Evolutionary conservation across 2,329 filamentous ascomycete species (phyloP).

Genomic region (Fusarium sp.): DNA sequence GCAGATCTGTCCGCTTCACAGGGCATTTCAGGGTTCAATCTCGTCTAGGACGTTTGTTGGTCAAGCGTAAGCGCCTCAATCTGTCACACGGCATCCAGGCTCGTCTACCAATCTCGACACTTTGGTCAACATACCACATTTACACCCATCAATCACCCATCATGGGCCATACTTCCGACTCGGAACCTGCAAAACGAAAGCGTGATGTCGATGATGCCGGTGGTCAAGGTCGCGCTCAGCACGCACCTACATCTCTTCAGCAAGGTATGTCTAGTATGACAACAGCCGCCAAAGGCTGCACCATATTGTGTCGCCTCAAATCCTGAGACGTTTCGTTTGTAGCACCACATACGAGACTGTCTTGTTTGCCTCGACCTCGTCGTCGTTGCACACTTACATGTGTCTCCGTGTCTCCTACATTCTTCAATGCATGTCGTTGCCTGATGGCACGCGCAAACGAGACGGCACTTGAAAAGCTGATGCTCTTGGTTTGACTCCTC

Average conservation of each 20-base stretch:
- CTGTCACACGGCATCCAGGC: not conserved
- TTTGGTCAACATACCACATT: constrained; percentile 11
- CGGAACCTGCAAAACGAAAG: constrained; percentile 60
- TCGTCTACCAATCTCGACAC: not conserved
- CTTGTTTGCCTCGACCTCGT: constrained; percentile 1
- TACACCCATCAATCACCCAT: constrained; percentile 12
- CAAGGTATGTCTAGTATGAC: constrained; percentile 54
- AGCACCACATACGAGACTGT: constrained; percentile 19
- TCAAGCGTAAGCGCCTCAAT: constrained; percentile 11
- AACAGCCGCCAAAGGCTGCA: constrained; percentile 27
- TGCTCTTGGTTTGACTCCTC: constrained; percentile 15
- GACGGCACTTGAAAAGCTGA: constrained; percentile 9
- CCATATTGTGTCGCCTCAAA: constrained; percentile 31
- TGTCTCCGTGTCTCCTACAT: constrained; percentile 13
- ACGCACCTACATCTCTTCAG: constrained; percentile 52
- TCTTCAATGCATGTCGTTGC: constrained; percentile 13
- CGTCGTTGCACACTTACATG: not conserved
- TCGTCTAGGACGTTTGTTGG: constrained; percentile 6
- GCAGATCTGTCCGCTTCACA: not conserved
- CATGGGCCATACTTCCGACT: constrained; percentile 57
- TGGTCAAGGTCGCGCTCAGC: constrained; percentile 54
- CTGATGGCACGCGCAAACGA: constrained; percentile 13
- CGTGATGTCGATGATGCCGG: constrained; percentile 58
- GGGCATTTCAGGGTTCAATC: constrained; percentile 17
- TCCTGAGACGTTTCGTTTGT: constrained; percentile 33